Evolutionary conservation across 1,284 basidiomycete genomes (phyloP).

Genomic region (Cutaneotrichosporon cavernicola): DNA sequence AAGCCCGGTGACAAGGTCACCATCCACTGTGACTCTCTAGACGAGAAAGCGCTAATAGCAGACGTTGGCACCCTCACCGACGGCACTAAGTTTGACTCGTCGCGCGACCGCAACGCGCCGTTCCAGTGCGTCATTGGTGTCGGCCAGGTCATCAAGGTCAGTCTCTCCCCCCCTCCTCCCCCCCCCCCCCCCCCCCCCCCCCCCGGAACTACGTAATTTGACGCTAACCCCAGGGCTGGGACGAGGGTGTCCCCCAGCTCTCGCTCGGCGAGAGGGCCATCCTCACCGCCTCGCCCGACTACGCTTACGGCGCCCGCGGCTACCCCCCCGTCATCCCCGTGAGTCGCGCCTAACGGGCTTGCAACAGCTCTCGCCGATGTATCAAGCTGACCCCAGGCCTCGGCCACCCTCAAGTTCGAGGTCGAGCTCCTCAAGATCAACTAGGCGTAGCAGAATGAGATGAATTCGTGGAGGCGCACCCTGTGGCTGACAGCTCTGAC

Average conservation of each 20-base stretch:
- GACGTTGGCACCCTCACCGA: slow-evolving; percentile 54
- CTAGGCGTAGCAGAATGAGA: slow-evolving; percentile 30
- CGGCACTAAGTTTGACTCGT: slow-evolving; percentile 55
- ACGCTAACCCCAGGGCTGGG: slow-evolving; percentile 64
- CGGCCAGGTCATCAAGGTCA: slow-evolving; percentile 70
- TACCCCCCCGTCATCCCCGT: slow-evolving; percentile 64
- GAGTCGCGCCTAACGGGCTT: slow-evolving; percentile 31
- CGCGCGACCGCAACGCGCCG: slow-evolving; percentile 56
- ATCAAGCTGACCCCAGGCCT: background rate
- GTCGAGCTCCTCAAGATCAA: slow-evolving; percentile 59
- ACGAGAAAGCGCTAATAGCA: slow-evolving; percentile 20
- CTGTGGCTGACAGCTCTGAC: background rate
- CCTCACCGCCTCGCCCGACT: slow-evolving; percentile 56
- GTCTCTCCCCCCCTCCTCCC: background rate
- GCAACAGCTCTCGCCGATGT: no score
- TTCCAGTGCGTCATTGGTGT: slow-evolving; percentile 73
- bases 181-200: background rate
- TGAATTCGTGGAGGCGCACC: background rate
- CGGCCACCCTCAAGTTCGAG: slow-evolving; percentile 57
- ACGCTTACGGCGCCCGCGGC: slow-evolving; percentile 46
- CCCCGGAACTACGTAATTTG: no score
- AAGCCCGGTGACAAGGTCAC: slow-evolving; percentile 46
- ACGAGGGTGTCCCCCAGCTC: slow-evolving; percentile 77
- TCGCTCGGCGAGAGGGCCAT: slow-evolving; percentile 74
- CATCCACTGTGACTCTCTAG: slow-evolving; percentile 50